Percentiles rank a stretch among this genome's conserved stretches.
Conservation (phyloP, 2,329 filamentous ascomycete genomes). For the Cercospora brassicicola region DNA sequence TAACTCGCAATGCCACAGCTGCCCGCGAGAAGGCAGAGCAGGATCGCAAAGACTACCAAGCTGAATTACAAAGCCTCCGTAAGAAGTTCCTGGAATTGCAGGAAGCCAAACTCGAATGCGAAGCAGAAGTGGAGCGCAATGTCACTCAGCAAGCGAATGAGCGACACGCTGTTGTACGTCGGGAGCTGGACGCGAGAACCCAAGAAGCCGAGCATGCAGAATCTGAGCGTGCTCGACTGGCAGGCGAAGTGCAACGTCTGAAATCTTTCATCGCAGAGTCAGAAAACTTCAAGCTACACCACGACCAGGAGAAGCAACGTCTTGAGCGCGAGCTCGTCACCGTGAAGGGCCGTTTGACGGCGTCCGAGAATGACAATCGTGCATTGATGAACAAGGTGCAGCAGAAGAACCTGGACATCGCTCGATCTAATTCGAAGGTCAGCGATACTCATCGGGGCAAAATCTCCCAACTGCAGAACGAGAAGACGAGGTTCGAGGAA, state of each 20-base stretch:
- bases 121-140: conserved; percentile 75
- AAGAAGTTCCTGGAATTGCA: conserved; percentile 82
- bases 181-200: conserved; percentile 77
- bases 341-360: conserved; percentile 81
- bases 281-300: conserved; percentile 82
- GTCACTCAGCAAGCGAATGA: conserved; percentile 77
- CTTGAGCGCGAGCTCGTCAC: conserved; percentile 88
- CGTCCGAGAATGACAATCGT: conserved; percentile 94
- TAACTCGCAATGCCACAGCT: conserved; percentile 80
- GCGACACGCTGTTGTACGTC: conserved; percentile 72
- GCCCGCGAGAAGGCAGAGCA: conserved; percentile 76
- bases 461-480: conserved; percentile 72
- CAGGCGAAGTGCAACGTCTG: conserved; percentile 77
- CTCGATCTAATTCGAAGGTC: conserved; percentile 80
- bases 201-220: conserved; percentile 77
- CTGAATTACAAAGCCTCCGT: conserved; percentile 78
- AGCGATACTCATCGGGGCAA: conserved; percentile 80
- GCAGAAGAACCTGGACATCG: conserved; percentile 95
- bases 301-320: conserved; percentile 91
- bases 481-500: conserved; percentile 81
- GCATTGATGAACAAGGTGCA: conserved; percentile 95
- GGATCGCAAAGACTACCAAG: conserved; percentile 84
- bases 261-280: conserved; percentile 86
- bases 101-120: conserved; percentile 79
- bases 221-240: conserved; percentile 72